Evolutionary conservation across 345 rosid genomes (phyloP), one percentile per base, ranked within the genome.

Genomic region (Passiflora organensis): DNA sequence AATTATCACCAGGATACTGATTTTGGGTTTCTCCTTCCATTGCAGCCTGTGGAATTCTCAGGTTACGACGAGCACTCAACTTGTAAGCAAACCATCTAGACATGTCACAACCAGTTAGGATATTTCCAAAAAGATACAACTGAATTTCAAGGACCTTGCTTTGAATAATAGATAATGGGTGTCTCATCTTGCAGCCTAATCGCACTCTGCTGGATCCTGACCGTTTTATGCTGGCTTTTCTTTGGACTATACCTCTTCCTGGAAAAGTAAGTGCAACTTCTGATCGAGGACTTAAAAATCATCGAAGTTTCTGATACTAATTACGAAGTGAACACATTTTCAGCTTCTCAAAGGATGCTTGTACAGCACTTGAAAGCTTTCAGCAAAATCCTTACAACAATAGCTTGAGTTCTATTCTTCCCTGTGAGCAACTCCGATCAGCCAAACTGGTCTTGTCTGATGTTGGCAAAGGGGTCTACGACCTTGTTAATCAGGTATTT

Each of bases 391-490:
- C 94, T 4, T 63, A 75, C 60, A 82, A 75, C 70, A 85, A 63
- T 67, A 85, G 79, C 71, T 67, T 85, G 73, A 80, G 83, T 57
- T 72, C 86, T 5, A 78, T 85, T 63, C 77, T 85, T 18, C 94
- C 89, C 13, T 85, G 94, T 28, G 76, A 78, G 20, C 80, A 82
- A 20, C 37, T 85, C 59, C 80, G 54, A 18, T 60, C 70, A 1
- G 94, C 86, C 39, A 66, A 72, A 62, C 55, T 84, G 6, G 37
- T 73, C 18, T 61, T 85, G 12, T 64, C 21, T 1, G 74, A 76
- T 58, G 79, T 82, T 22, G 59, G 89, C n/a, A 64, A 55, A 22
- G 82, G 75, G 54, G 73, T 85, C 60, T 78, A 82, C 68, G 18
- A 72, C 49, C 58, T 75, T 45, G 89, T 82, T 38, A 73, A 69